phyloP scores from a whole-genome alignment of 2,329 filamentous ascomycete species.

The Bipolaris gigantea region DNA sequence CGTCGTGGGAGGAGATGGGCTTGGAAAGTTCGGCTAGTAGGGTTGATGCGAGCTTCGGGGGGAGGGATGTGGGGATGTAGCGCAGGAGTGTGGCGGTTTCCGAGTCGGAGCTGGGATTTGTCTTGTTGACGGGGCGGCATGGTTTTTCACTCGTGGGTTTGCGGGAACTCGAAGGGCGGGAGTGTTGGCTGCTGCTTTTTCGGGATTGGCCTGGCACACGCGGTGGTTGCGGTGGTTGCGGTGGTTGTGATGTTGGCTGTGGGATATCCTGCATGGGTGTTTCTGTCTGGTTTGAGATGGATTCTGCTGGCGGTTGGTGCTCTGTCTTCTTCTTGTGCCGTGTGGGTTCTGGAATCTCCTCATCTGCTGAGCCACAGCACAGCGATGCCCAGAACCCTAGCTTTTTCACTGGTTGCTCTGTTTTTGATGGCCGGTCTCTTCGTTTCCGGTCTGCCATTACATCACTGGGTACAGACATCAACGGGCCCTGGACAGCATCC shows the following conservation, averaged over 20 bases:
- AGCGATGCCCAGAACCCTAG: constrained; percentile 47
- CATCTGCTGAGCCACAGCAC: constrained; percentile 46
- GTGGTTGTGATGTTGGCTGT: constrained; percentile 12
- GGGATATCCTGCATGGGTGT: constrained; percentile 17
- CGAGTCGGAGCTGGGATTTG: constrained; percentile 12
- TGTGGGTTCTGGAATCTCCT: constrained; percentile 45
- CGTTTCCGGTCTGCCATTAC: constrained; percentile 36
- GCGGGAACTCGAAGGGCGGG: neutral
- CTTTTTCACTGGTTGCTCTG: constrained; percentile 32
- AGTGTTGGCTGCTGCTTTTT: constrained; percentile 3
- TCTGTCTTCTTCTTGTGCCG: constrained; percentile 44
- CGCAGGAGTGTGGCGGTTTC: constrained; percentile 56
- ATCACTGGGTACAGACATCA: constrained; percentile 50
- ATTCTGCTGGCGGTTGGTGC: constrained; percentile 5
- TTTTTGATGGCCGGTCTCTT: constrained; percentile 19
- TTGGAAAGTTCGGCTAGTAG: constrained; percentile 77
- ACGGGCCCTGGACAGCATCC: constrained; percentile 49
- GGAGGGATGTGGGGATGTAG: constrained; percentile 69
- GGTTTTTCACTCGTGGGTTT: constrained; percentile 34
- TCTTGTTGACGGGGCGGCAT: constrained; percentile 27
- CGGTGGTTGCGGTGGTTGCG: constrained; percentile 11
- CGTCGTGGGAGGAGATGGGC: constrained; percentile 72
- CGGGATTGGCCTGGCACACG: constrained; percentile 6
- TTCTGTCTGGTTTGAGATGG: constrained; percentile 13
- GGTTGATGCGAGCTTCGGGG: constrained; percentile 67